Percentiles rank a stretch among this genome's conserved stretches.
Conservation (phyloP, 352 stramenopile genomes). For the Pythium phragmiticola region DNA sequence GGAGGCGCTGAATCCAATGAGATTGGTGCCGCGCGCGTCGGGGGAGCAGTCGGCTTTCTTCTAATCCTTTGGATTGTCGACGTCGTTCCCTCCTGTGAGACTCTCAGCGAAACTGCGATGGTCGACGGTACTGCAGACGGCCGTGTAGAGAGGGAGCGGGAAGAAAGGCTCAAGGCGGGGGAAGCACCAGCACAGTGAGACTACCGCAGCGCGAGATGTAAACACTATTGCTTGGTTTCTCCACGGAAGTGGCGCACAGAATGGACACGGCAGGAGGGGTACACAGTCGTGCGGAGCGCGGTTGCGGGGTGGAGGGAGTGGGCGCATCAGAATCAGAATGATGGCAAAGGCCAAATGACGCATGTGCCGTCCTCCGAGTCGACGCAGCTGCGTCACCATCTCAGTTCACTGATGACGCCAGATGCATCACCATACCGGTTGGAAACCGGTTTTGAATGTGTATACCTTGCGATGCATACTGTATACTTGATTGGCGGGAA, state of each 20-base stretch:
- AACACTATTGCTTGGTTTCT: background rate
- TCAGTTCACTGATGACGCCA: slow-evolving; percentile 10
- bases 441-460: slow-evolving; percentile 2
- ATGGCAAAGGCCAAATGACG: slow-evolving; percentile 6
- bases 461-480: background rate
- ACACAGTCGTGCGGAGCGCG: background rate
- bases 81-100: background rate
- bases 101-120: background rate
- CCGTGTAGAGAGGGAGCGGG: background rate
- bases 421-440: slow-evolving; percentile 5
- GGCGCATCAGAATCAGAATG: slow-evolving; percentile 1
- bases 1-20: background rate
- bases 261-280: background rate
- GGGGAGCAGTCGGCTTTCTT: background rate
- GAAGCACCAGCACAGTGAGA: background rate
- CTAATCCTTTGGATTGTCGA: slow-evolving; percentile 1
- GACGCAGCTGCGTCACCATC: slow-evolving; percentile 19
- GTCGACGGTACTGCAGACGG: no score
- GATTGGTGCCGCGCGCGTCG: background rate
- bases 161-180: background rate
- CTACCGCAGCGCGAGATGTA: background rate
- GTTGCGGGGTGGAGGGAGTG: background rate
- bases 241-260: background rate
- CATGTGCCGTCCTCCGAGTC: background rate
- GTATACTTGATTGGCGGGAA: slow-evolving; percentile 27